Evolutionary conservation across 2,329 filamentous ascomycete species (phyloP), one percentile per base, ranked within the genome.

Genomic region (Apiospora arundinis): DNA sequence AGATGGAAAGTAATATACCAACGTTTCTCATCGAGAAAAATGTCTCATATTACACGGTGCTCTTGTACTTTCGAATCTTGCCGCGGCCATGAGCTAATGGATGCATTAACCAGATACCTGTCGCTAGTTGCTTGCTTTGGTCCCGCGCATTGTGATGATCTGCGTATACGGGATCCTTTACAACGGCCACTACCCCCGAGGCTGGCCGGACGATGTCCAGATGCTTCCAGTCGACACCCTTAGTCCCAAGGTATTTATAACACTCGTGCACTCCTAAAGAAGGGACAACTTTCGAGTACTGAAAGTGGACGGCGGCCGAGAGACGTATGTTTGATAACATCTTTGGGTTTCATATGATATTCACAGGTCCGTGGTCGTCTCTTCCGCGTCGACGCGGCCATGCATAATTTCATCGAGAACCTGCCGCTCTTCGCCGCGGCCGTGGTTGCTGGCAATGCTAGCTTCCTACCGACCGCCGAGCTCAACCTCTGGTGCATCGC

Each of bases 371-470:
- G 25, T 9, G n/a, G 12, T 37, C 42, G 42, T 37, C 63, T 78
- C 37, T 72, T 75, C 40, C 78, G 78, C 67, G 76, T 76, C 72
- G 78, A 80, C 70, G 68, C 77, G 6, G 75, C 74, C n/a, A 70
- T 71, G 23, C 71, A 77, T 6, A 79, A 80, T 46, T 77, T 72
- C 28, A 74, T 80, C 67, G 78, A 80, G 71, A 76, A 74, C n/a
- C 75, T 80, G 37, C 76, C 77, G 49, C 60, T 79, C 32, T 79
- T 75, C 72, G 77, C 78, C 6, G 78, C 78, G 1, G 78, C 76
- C 40, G 73, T 80, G 23, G 75, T 77, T 23, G 78, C 77, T 2
- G 78, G 76, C 8, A 79, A 80, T 69, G 71, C 74, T 9, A 75
- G 74, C 4, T 74, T 74, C 18, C 67, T 79, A 4, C 69, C 75